Base-by-base conservation (phyloP, 495 filamentous ascomycete genomes). In the Staphylotrichum longicolle region DNA sequence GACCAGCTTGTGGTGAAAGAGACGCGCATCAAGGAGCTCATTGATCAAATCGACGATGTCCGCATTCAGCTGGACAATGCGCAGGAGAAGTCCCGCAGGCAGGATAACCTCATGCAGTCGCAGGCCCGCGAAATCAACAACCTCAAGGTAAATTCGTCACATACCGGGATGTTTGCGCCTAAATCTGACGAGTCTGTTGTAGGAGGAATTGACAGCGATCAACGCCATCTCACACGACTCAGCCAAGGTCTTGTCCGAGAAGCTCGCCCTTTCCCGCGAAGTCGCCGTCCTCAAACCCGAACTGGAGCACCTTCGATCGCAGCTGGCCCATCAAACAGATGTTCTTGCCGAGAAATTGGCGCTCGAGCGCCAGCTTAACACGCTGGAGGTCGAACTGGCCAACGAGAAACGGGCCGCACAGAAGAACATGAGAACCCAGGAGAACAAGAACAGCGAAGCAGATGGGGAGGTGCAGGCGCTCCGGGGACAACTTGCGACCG, bases 381-480 rank as follows among this genome's bases (percentile, higher is more conserved):
- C 86, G 5, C 68, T 93, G 4, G 88, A 96, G 67, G 83, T 91
- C 46, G 88, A 94, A 67, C 79, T 96, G 8, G 90, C 90, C 58
- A 86, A 87, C 51, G 88, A 93, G 69, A 93, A 86, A 69, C 82
- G 86, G 33, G 80, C 87, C 3, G 78, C 84, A 30, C 83, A 88
- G 58, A 84, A 86, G 54, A 82, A 78, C 0, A 73, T 81, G 9
- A 77, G 80, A 8, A 86, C 83, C 49, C 79, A 78, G 30, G 75
- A 27, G 20, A 27, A 78, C 44, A 71, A 64, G 44, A 72, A 73
- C 41, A 67, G 64, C 42, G 61, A 77, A 45, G 71, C 69, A 15
- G 81, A 83, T 47, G 72, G 74, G 9, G 76, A 80, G 32, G 1
- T 27, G 20, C 20, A 27, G 20, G 20, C 20, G 20, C 72, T 80